phyloP scores from a whole-genome alignment of 257 asterid species.

The Perilla frutescens region DNA sequence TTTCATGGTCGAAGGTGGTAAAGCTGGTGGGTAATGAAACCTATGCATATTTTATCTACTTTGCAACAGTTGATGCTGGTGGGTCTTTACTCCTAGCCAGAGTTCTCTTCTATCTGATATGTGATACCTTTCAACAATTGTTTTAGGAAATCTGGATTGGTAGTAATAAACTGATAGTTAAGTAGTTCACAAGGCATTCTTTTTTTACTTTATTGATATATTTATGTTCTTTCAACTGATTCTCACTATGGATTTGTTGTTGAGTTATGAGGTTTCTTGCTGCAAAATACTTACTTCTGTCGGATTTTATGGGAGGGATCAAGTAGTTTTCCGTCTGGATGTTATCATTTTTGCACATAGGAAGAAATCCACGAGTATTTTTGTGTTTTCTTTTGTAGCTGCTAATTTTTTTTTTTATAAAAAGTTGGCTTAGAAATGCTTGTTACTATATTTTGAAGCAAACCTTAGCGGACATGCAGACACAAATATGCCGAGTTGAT shows the following conservation, averaged over 20 bases:
- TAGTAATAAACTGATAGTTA: neutral
- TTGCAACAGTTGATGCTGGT: slow-evolving; percentile 7
- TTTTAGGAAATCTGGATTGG: neutral
- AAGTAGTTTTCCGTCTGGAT: neutral
- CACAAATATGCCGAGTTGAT: no score
- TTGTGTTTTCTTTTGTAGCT: no score
- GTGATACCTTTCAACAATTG: neutral
- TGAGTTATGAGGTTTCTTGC: neutral
- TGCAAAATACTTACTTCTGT: neutral
- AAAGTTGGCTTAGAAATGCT: no score
- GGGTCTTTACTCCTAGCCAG: neutral
- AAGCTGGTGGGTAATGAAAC: slow-evolving; percentile 40
- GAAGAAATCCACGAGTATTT: no score
- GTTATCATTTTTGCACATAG: neutral
- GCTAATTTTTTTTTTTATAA: no score
- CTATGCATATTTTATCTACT: slow-evolving; percentile 12
- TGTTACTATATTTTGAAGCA: no score
- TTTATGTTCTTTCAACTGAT: neutral
- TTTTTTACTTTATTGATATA: neutral
- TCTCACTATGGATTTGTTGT: neutral
- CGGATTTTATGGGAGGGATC: neutral
- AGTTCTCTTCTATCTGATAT: neutral
- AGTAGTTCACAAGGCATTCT: neutral
- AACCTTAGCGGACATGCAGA: no score
- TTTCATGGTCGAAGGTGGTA: slow-evolving; percentile 26